These are phyloP conservation scores for Eucalyptus urophylla DNA, from an alignment of 345 rosid species.

Conservation along the genomic window DNA sequence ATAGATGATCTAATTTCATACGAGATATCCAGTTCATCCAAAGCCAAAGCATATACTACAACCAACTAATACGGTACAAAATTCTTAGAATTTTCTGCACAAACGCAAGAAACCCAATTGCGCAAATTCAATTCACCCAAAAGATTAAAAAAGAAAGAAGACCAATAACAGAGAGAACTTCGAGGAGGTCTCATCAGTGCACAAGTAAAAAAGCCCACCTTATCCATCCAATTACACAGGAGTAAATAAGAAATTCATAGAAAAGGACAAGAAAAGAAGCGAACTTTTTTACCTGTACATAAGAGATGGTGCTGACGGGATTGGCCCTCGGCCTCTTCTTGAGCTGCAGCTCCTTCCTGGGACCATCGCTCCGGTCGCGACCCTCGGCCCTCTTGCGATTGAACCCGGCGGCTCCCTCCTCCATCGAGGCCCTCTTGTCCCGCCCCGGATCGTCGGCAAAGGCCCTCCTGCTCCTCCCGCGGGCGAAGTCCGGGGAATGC, in stretches of 20 bases:
- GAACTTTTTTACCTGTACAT: conserved; percentile 53
- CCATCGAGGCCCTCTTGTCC: neutral
- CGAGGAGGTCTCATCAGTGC: neutral
- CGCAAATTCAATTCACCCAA: neutral
- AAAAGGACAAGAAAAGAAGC: neutral
- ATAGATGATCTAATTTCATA: neutral
- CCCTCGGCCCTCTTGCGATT: conserved; percentile 87
- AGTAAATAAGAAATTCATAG: neutral
- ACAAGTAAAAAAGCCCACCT: neutral
- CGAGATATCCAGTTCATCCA: neutral
- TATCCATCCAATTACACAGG: neutral
- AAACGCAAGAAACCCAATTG: neutral
- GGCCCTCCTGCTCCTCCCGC: neutral
- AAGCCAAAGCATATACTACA: neutral
- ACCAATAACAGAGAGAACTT: neutral
- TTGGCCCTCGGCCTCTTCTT: conserved; percentile 51
- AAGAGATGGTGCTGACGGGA: conserved; percentile 78
- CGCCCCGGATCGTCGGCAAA: neutral
- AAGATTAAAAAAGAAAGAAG: neutral
- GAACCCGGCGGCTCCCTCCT: conserved; percentile 41
- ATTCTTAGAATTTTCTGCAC: neutral
- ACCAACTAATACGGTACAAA: neutral
- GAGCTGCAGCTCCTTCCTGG: conserved; percentile 63
- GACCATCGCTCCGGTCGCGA: conserved; percentile 32
- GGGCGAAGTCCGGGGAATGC: neutral